Percentiles rank a stretch among this genome's conserved stretches.
Evolutionary conservation across 805 yeast genomes (phyloP).

Genomic region (Suhomyces emberorum): DNA sequence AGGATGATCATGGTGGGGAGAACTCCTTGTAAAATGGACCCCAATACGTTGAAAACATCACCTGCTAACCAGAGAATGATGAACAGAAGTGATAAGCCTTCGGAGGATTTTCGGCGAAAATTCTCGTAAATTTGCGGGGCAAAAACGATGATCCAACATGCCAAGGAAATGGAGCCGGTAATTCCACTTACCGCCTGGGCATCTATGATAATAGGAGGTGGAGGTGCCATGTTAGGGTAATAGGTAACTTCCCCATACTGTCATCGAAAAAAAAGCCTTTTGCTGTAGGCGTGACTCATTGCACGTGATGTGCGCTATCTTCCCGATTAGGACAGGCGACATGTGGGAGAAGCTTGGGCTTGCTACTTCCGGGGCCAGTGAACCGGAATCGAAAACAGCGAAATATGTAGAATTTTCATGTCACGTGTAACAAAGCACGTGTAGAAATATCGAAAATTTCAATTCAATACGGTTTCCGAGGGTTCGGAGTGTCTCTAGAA

Average conservation of each 20-base stretch:
- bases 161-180: conserved; percentile 83
- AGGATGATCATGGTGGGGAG: conserved; percentile 91
- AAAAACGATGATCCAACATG: conserved; percentile 97
- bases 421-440: too few relatives aligned
- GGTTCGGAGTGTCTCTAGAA: too few relatives aligned
- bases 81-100: conserved; percentile 83
- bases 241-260: neutral
- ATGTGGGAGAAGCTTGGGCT: too few relatives aligned
- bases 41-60: conserved; percentile 89
- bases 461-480: too few relatives aligned
- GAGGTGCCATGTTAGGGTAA: conserved; percentile 45
- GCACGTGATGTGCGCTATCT: neutral
- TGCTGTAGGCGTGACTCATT: neutral
- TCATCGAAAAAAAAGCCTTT: neutral
- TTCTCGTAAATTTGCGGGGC: conserved; percentile 96
- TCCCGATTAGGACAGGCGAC: neutral
- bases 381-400: too few relatives aligned
- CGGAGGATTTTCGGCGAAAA: conserved; percentile 78
- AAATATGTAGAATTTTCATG: too few relatives aligned
- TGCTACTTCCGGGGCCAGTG: too few relatives aligned
- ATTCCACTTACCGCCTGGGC: conserved; percentile 76
- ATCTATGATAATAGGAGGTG: conserved; percentile 62
- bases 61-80: conserved; percentile 91
- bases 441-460: too few relatives aligned
- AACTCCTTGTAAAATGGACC: conserved; percentile 85